A percentile compares a stretch with the other conserved stretches of the same genome.
phyloP scores from a whole-genome alignment of 2,329 filamentous ascomycete genomes.

The Magnaporthiopsis rhizophila region DNA sequence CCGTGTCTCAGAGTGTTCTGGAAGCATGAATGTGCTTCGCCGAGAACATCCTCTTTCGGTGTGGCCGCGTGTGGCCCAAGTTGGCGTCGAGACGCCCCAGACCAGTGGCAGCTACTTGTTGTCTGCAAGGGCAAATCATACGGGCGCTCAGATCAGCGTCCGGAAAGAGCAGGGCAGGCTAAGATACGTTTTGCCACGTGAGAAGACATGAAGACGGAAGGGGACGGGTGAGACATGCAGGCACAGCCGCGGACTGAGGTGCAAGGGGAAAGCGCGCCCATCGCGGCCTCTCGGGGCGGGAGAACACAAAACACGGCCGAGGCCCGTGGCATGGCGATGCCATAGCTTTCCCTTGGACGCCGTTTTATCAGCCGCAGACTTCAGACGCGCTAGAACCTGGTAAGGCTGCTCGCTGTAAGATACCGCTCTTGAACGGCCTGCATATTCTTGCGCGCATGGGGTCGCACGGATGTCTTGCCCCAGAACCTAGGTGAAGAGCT shows the following conservation, averaged over 20 bases:
- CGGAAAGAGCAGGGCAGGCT: neutral
- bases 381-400: slow-evolving; percentile 1
- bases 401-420: neutral
- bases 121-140: neutral
- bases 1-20: neutral
- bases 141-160: neutral
- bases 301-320: neutral
- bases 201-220: neutral
- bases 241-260: neutral
- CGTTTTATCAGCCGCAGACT: slow-evolving; percentile 5
- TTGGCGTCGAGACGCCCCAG: neutral
- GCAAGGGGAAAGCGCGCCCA: neutral
- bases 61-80: neutral
- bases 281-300: neutral
- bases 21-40: neutral
- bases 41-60: neutral
- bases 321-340: neutral
- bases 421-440: neutral
- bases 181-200: neutral
- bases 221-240: neutral
- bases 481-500: too few species aligned
- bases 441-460: neutral
- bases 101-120: neutral
- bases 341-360: neutral
- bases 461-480: neutral